Evolutionary conservation across 1,139 yeast genomes (phyloP).

Genomic region (Zhuliangozyma parablackwelliae): DNA sequence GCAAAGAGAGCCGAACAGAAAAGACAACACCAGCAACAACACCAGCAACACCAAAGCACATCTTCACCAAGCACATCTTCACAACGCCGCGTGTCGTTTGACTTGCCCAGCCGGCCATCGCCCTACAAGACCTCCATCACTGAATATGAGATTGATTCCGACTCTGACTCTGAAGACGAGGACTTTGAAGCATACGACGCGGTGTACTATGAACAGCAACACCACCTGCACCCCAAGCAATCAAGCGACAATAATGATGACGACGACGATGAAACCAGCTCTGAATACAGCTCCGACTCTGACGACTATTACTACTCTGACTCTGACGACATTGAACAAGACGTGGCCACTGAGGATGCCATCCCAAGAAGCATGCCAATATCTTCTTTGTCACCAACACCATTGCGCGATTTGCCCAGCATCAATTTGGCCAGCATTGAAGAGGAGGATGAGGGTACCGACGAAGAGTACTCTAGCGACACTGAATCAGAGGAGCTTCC

Average conservation of each 20-base stretch:
- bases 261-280: slow-evolving; percentile 10
- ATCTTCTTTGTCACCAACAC: slow-evolving; percentile 2
- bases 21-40: not conserved
- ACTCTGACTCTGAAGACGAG: slow-evolving; percentile 21
- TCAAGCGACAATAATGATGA: slow-evolving; percentile 9
- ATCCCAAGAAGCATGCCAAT: not conserved
- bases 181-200: slow-evolving; percentile 11
- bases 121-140: slow-evolving; percentile 20
- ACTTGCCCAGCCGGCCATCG: slow-evolving; percentile 8
- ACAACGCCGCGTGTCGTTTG: slow-evolving; percentile 12
- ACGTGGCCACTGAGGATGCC: slow-evolving; percentile 9
- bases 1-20: slow-evolving; percentile 17
- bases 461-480: slow-evolving; percentile 6
- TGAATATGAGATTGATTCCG: slow-evolving; percentile 36
- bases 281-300: slow-evolving; percentile 16
- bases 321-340: slow-evolving; percentile 15
- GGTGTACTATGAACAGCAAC: slow-evolving; percentile 3
- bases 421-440: slow-evolving; percentile 20
- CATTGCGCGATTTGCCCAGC: slow-evolving; percentile 20
- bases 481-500: slow-evolving; percentile 14
- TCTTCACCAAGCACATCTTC: slow-evolving; percentile 1
- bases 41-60: not conserved
- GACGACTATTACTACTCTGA: slow-evolving; percentile 31
- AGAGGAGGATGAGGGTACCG: slow-evolving; percentile 23
- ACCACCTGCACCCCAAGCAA: not conserved